Conservation (phyloP, 345 rosid genomes). For the Theobroma cacao region DNA sequence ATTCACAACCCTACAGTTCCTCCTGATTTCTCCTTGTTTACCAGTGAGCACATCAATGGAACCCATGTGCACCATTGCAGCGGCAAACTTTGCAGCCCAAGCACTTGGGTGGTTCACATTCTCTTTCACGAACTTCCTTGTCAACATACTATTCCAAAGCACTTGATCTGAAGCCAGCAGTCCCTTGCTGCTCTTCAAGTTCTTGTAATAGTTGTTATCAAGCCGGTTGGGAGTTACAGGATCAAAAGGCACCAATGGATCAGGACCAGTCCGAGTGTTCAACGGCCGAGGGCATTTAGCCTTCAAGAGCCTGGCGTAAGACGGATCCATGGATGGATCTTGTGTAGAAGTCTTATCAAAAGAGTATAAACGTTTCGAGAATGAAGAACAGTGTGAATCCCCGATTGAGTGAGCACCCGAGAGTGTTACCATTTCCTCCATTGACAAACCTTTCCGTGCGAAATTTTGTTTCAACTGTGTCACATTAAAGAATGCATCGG, state of each 20-base stretch:
- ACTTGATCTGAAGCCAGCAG: neutral
- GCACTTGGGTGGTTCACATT: neutral
- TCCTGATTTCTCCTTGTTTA: constrained; percentile 12
- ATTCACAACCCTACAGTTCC: constrained; percentile 16
- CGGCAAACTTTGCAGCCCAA: constrained; percentile 6
- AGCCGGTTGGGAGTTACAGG: neutral
- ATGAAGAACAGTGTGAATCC: neutral
- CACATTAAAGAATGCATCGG: neutral
- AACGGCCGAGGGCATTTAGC: constrained; percentile 9
- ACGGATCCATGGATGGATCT: constrained; percentile 50
- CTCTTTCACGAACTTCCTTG: constrained; percentile 30
- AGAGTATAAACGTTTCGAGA: neutral
- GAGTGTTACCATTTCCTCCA: constrained; percentile 1
- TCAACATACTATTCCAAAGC: neutral
- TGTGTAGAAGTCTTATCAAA: neutral
- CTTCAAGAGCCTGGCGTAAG: neutral
- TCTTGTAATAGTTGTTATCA: neutral
- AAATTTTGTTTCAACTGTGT: neutral
- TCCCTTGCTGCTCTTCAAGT: neutral
- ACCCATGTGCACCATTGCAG: constrained; percentile 16
- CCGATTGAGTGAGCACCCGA: constrained; percentile 28
- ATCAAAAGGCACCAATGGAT: neutral
- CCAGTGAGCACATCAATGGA: constrained; percentile 12
- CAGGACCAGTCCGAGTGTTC: neutral
- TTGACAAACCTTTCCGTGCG: neutral